These are phyloP conservation scores for Rhizodiscina lignyota DNA, from an alignment of 495 filamentous ascomycete genomes.

Conservation along the genomic window DNA sequence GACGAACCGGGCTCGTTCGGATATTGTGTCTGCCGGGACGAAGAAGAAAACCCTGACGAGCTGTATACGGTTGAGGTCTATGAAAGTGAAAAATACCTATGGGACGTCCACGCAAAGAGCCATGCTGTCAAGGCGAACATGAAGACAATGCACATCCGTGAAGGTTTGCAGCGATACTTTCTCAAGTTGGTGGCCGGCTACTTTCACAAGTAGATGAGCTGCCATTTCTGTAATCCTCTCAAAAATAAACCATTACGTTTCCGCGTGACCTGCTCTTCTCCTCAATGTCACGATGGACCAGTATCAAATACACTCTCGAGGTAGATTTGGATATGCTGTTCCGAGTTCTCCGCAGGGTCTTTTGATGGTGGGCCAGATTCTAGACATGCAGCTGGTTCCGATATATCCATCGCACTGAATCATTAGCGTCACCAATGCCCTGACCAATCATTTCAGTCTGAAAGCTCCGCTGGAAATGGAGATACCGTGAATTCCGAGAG, in stretches of 20 bases:
- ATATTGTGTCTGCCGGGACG: slow-evolving; percentile 6
- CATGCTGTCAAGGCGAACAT: slow-evolving; percentile 5
- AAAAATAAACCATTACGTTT: slow-evolving; percentile 1
- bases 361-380: no score
- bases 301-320: no score
- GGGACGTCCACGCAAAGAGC: slow-evolving; percentile 8
- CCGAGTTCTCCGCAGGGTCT: no score
- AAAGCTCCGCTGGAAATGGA: no score
- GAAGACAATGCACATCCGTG: slow-evolving; percentile 4
- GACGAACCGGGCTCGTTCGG: slow-evolving; percentile 7
- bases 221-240: neutral
- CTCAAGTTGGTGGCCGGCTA: slow-evolving; percentile 9
- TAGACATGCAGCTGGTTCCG: no score
- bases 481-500: no score
- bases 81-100: slow-evolving; percentile 4
- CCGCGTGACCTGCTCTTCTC: neutral
- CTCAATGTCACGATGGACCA: no score
- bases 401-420: no score
- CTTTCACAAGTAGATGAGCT: slow-evolving; percentile 4
- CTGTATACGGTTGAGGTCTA: slow-evolving; percentile 8
- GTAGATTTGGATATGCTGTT: no score
- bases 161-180: slow-evolving; percentile 1
- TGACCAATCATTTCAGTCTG: no score
- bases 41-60: slow-evolving; percentile 2
- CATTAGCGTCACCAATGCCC: no score